Base-by-base conservation (phyloP, 2,329 filamentous ascomycete genomes). In the Periconia sp. region DNA sequence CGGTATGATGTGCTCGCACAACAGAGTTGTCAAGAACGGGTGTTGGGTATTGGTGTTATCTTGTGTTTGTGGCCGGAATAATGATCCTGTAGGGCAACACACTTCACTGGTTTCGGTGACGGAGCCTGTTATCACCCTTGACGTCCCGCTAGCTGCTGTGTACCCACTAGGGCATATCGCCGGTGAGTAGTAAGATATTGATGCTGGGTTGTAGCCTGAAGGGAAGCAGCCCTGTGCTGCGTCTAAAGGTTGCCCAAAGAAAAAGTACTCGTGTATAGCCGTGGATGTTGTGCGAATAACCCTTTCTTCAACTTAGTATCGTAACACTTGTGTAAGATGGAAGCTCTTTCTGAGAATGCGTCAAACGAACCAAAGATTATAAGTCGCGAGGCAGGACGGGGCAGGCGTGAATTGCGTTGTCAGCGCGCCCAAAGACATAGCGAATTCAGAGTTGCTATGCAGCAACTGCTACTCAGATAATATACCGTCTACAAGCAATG, bases 21-120 rank as follows among this genome's bases (percentile, higher is more conserved):
- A 17, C 2, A 51, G 44, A 1, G 49, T 51, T 11, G 27, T 27
- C 14, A 51, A 35, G 23, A 47, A 51, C 1, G 49, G 48, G 31
- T 23, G 46, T n/a, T 42, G 15, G 6, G n/a, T 19, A 35, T 51
- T 45, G 10, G 42, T 23, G 17, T 44, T 50, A 8, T 18, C 5
- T 27, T 27, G 30, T 1, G 42, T 45, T 45, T 50, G 49, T 33
- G 18, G 14, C 14, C 11, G 30, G 15, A 46, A 41, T 14, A 20
- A 8, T 8, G 41, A 42, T 37, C 20, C 43, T 45, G 45, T 43
- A 30, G 50, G 50, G 47, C 50, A 52, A 37, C 50, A 52, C 14
- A 48, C 33, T 7, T 52, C 44, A 45, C 27, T 43, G 8, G 50
- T 52, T 30, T 52, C 50, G 15, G 50, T 52, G 27, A 44, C 9